Percentiles rank a stretch among this genome's conserved stretches.
Conservation (phyloP, 2,329 filamentous ascomycete genomes). For the Dothiorella sarmentorum region DNA sequence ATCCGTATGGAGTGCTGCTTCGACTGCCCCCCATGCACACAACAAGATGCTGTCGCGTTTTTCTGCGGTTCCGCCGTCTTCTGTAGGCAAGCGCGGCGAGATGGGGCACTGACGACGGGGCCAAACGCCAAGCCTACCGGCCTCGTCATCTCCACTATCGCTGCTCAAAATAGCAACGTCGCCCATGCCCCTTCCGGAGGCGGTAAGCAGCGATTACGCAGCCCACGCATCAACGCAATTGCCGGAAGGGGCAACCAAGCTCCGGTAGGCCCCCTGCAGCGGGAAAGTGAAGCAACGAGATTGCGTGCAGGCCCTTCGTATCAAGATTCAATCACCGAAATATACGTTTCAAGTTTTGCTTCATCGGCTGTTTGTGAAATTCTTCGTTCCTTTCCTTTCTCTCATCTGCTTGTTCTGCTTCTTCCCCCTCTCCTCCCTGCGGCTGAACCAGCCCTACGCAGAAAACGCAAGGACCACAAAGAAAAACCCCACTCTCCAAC, state of each 20-base stretch:
- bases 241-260: no score
- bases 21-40: no score
- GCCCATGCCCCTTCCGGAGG: not conserved
- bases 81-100: no score
- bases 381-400: not conserved
- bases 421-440: not conserved
- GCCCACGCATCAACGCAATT: no score
- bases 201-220: conserved; percentile 9
- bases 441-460: not conserved
- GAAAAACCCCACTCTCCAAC: not conserved
- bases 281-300: not conserved
- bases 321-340: not conserved
- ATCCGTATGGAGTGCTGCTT: no score
- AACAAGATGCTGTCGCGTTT: no score
- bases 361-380: conserved; percentile 9
- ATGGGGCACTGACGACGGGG: no score
- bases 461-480: not conserved
- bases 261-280: no score
- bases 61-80: no score
- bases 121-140: not conserved
- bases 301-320: not conserved
- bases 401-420: not conserved
- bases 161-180: not conserved
- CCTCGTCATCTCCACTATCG: not conserved
- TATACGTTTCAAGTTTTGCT: conserved; percentile 12